These are phyloP conservation scores for Backusella macrospora DNA, from an alignment of 192 early-diverging fungal species.

Conservation along the genomic window DNA sequence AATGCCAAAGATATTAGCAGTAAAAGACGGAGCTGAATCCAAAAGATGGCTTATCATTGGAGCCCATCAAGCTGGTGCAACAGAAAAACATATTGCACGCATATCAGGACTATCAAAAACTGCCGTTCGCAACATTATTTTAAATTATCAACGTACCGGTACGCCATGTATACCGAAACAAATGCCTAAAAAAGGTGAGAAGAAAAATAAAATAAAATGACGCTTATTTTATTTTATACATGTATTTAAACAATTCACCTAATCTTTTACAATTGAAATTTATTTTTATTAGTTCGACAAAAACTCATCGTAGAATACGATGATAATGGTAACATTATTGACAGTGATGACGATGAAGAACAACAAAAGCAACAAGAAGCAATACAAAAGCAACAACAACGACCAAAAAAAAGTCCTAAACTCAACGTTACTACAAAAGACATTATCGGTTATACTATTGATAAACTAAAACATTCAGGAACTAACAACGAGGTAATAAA, in stretches of 20 bases:
- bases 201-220: background rate
- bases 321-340: slow-evolving; percentile 32
- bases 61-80: slow-evolving; percentile 40
- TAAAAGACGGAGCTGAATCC: slow-evolving; percentile 21
- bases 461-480: slow-evolving; percentile 11
- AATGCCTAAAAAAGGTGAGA: slow-evolving; percentile 27
- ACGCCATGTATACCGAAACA: slow-evolving; percentile 29
- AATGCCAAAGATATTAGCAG: background rate
- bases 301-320: slow-evolving; percentile 40
- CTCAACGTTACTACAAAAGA: slow-evolving; percentile 13
- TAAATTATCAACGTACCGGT: slow-evolving; percentile 40
- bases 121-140: slow-evolving; percentile 38
- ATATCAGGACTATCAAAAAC: slow-evolving; percentile 34
- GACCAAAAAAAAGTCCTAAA: background rate
- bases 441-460: slow-evolving; percentile 15
- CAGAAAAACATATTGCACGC: slow-evolving; percentile 33
- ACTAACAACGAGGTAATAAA: background rate
- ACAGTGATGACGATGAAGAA: slow-evolving; percentile 32
- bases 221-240: background rate
- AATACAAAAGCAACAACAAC: background rate
- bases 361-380: background rate
- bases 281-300: slow-evolving; percentile 23
- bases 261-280: background rate
- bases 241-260: background rate
- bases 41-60: slow-evolving; percentile 42